Base-by-base conservation (phyloP, 495 filamentous ascomycete species). In the Penicillium argentinense region DNA sequence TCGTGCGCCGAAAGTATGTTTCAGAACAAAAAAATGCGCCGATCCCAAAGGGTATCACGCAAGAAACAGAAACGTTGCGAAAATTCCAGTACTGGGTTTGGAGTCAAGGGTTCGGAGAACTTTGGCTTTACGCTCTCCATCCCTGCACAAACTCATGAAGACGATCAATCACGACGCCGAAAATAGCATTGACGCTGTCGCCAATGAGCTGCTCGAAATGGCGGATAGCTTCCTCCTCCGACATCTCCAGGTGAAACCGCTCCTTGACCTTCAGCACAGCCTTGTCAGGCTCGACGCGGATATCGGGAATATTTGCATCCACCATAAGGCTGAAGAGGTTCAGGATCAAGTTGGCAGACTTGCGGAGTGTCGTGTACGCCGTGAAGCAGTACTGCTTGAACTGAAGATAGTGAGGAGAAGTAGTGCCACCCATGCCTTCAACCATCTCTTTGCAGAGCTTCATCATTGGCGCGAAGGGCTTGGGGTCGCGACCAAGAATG, bases 371-470 rank as follows among this genome's bases (percentile, higher is more conserved):
- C 12, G 88, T 89, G 64, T 92, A 99, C 1, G 93, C 90, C 0
- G 95, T 92, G 65, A 95, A 97, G 66, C 91, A 96, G 67, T 97
- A 95, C 56, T 90, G 85, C 59, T 91, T 90, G 68, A 97, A 99
- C 33, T 87, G 80, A 11, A 82, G 67, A 61, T 95, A 97, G 37
- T 95, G 82, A 13, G 85, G 79, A 19, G 85, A 88, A 21, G 76
- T 75, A 4, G 82, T 74, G 5, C 95, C 91, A 44, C 93, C 93
- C 93, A 99, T 97, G 42, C 91, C 92, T 56, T 97, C 93, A 11
- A 97, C 87, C 93, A 99, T 99, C 60, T 99, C 93, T 57, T 90
- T 89, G 67, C 87, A 89, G 16, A 99, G 81, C 58, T 99, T 99
- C 85, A 99, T 95, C 49, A 87, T 83, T 1, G 93, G 93, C 2